Evolutionary conservation across 495 filamentous ascomycete species (phyloP).

Genomic region (Xylaria curta): DNA sequence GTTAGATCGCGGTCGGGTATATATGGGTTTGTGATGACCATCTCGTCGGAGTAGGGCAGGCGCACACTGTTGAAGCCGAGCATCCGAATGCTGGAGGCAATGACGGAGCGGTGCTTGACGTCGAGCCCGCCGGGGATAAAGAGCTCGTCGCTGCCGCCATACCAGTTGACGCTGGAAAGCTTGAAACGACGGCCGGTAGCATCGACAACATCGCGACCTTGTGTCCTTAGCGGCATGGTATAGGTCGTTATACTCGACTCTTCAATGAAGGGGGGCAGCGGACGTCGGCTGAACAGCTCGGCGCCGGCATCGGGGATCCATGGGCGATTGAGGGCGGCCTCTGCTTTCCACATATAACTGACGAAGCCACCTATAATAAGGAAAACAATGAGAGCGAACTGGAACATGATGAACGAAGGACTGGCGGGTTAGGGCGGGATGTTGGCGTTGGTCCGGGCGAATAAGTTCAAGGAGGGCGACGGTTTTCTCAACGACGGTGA

Average conservation of each 20-base stretch:
- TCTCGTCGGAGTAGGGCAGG: slow-evolving; percentile 66
- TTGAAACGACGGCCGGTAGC: slow-evolving; percentile 56
- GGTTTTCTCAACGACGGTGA: neutral
- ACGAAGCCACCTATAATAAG: slow-evolving; percentile 45
- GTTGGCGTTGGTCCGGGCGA: neutral
- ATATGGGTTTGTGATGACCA: slow-evolving; percentile 60
- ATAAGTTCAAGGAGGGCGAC: neutral
- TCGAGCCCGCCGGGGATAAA: slow-evolving; percentile 67
- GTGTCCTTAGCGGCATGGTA: slow-evolving; percentile 57
- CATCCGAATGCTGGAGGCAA: slow-evolving; percentile 56
- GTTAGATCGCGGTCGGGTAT: slow-evolving; percentile 54
- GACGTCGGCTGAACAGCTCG: slow-evolving; percentile 48
- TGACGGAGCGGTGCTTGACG: slow-evolving; percentile 59
- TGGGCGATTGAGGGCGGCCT: slow-evolving; percentile 46
- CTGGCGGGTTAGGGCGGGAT: neutral
- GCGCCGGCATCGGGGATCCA: slow-evolving; percentile 50
- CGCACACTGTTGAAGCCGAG: slow-evolving; percentile 70
- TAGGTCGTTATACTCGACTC: slow-evolving; percentile 50
- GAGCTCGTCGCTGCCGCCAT: slow-evolving; percentile 64
- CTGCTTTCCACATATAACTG: slow-evolving; percentile 48
- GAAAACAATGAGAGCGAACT: slow-evolving; percentile 41
- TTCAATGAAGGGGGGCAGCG: slow-evolving; percentile 48
- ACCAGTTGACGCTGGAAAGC: slow-evolving; percentile 68
- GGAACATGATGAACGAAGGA: slow-evolving; percentile 30
- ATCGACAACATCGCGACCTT: slow-evolving; percentile 63